phyloP scores from a whole-genome alignment of 805 yeast species.

The Saccharomycopsis malanga region DNA sequence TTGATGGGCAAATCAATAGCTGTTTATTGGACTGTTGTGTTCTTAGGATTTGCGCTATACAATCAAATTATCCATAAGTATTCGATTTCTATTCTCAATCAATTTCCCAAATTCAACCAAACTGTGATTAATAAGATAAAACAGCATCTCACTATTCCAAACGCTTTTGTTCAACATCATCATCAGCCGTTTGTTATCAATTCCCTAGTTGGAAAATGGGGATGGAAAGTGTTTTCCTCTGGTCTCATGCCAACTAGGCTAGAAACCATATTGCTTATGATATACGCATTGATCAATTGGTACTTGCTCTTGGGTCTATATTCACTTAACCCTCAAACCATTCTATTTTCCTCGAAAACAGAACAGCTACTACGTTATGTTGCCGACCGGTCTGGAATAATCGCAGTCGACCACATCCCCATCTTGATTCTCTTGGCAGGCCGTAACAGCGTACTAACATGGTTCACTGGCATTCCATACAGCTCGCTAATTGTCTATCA shows the following conservation, averaged over 20 bases:
- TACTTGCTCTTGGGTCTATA: slow-evolving; percentile 27
- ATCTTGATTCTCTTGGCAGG: slow-evolving; percentile 56
- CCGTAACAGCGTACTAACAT: slow-evolving; percentile 59
- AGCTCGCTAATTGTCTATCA: slow-evolving; percentile 60
- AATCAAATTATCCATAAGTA: neutral
- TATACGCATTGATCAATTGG: slow-evolving; percentile 29
- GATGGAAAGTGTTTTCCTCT: neutral
- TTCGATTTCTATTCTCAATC: neutral
- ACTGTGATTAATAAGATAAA: neutral
- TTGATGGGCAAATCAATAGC: slow-evolving; percentile 1
- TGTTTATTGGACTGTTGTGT: slow-evolving; percentile 5
- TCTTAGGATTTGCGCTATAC: neutral
- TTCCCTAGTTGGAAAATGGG: neutral
- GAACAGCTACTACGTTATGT: slow-evolving; percentile 34
- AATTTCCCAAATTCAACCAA: neutral
- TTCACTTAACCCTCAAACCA: slow-evolving; percentile 29
- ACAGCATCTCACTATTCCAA: slow-evolving; percentile 1
- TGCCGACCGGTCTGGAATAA: slow-evolving; percentile 34
- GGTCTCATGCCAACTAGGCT: slow-evolving; percentile 32
- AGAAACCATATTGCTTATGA: slow-evolving; percentile 31
- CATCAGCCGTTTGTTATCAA: slow-evolving; percentile 20
- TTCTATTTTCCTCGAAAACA: slow-evolving; percentile 30
- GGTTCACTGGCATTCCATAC: slow-evolving; percentile 55
- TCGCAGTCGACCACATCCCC: slow-evolving; percentile 41
- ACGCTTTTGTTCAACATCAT: neutral